Conservation (phyloP, 495 filamentous ascomycete genomes). For the Astrocystis sublimbata region DNA sequence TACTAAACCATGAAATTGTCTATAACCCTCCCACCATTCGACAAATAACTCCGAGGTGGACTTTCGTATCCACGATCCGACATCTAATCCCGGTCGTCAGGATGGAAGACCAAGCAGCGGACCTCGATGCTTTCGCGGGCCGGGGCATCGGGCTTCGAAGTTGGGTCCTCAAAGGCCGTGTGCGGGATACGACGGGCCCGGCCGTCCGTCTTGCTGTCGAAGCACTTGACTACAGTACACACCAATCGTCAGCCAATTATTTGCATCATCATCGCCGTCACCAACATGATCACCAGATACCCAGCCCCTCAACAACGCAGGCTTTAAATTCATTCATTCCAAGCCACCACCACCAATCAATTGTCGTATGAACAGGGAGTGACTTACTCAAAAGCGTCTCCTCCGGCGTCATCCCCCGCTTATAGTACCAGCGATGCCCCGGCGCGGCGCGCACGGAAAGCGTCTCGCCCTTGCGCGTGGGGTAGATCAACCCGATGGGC, state of each 20-base stretch:
- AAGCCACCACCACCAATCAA: too few species aligned
- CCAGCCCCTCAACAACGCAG: too few species aligned
- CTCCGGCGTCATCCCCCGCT: slow-evolving; percentile 64
- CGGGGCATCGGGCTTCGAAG: slow-evolving; percentile 45
- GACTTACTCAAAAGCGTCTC: slow-evolving; percentile 64
- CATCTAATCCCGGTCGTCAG: slow-evolving; percentile 32
- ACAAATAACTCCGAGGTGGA: not conserved
- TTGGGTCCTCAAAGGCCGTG: slow-evolving; percentile 61
- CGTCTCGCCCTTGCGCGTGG: slow-evolving; percentile 71
- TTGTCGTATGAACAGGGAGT: too few species aligned
- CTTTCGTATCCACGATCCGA: not conserved
- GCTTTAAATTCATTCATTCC: too few species aligned
- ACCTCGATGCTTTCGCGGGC: slow-evolving; percentile 67
- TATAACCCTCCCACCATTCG: not conserved
- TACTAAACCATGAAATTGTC: too few species aligned
- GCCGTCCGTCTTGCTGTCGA: slow-evolving; percentile 62
- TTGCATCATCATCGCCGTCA: too few species aligned
- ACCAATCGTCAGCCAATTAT: too few species aligned
- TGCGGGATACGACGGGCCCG: slow-evolving; percentile 65
- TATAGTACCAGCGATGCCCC: slow-evolving; percentile 73
- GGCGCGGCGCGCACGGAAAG: slow-evolving; percentile 61
- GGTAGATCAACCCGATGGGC: slow-evolving; percentile 69
- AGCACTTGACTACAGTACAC: too few species aligned
- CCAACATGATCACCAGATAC: too few species aligned
- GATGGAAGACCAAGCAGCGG: slow-evolving; percentile 54